These are phyloP conservation scores for Platanthera zijinensis DNA, from an alignment of 106 monocot species.

Conservation along the genomic window DNA sequence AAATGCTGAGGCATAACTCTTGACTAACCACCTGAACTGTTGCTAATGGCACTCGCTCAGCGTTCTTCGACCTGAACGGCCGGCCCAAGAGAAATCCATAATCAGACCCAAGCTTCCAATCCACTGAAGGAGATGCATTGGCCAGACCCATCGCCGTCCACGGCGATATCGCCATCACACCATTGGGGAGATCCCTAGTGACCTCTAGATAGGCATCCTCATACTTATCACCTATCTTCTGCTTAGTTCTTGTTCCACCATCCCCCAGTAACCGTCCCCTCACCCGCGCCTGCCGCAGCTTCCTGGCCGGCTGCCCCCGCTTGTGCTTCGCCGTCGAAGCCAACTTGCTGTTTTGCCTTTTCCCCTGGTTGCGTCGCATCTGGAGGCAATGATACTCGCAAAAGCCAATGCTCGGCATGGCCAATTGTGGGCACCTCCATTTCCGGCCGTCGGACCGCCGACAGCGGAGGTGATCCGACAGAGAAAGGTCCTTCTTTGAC, in stretches of 20 bases:
- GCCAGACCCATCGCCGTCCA: slow-evolving; percentile 6
- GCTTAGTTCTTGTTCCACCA: slow-evolving; percentile 16
- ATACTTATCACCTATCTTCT: slow-evolving; percentile 11
- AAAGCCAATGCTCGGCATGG: slow-evolving; percentile 2
- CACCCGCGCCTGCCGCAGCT: slow-evolving; percentile 10
- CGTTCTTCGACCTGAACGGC: slow-evolving; percentile 81
- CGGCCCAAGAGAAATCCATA: slow-evolving; percentile 17
- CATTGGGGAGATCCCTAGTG: slow-evolving; percentile 58
- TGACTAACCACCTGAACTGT: slow-evolving; percentile 26
- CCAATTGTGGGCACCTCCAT: slow-evolving; percentile 1
- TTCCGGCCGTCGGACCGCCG: not conserved
- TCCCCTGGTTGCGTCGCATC: not conserved
- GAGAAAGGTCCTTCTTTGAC: not conserved
- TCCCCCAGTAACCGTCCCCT: slow-evolving; percentile 1
- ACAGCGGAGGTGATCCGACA: not conserved
- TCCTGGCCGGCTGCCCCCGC: not conserved
- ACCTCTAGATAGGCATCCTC: slow-evolving; percentile 13
- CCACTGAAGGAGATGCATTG: slow-evolving; percentile 10
- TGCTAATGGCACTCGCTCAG: slow-evolving; percentile 42
- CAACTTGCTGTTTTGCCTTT: not conserved
- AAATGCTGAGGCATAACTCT: not conserved
- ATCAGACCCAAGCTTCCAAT: slow-evolving; percentile 31
- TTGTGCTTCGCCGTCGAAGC: slow-evolving; percentile 2
- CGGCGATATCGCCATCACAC: slow-evolving; percentile 68
- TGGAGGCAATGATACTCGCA: not conserved